A percentile compares a stretch with the other conserved stretches of the same genome.
Conservation (phyloP, 805 yeast genomes). For the Scheffersomyces ergatensis region DNA sequence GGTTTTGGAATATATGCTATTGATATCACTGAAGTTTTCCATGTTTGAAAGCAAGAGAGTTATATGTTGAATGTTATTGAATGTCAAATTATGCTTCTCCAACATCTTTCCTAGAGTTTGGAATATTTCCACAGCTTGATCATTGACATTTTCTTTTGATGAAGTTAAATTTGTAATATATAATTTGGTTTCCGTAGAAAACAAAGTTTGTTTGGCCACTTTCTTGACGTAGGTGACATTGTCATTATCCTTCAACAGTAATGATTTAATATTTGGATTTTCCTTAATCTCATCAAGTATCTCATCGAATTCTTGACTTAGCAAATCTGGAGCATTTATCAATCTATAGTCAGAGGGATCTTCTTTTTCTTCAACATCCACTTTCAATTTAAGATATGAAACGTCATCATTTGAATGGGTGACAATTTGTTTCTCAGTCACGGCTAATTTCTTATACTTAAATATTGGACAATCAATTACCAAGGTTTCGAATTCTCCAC, state of each 20-base stretch:
- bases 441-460: constrained; percentile 45
- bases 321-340: constrained; percentile 32
- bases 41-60: constrained; percentile 64
- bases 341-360: constrained; percentile 9
- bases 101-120: constrained; percentile 37
- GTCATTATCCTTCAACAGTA: not conserved
- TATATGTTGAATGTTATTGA: constrained; percentile 55
- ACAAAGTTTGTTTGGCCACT: not conserved
- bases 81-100: constrained; percentile 20
- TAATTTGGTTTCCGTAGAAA: constrained; percentile 14
- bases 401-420: constrained; percentile 66
- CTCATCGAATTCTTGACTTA: constrained; percentile 40
- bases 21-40: constrained; percentile 60
- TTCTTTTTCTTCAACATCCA: constrained; percentile 43
- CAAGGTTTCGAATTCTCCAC: constrained; percentile 95
- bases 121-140: constrained; percentile 53
- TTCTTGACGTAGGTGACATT: not conserved
- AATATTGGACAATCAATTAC: constrained; percentile 91
- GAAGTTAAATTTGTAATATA: constrained; percentile 30
- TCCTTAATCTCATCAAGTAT: constrained; percentile 13
- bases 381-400: constrained; percentile 58
- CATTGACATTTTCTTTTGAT: constrained; percentile 13
- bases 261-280: not conserved
- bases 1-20: constrained; percentile 53
- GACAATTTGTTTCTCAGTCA: constrained; percentile 39